These are phyloP conservation scores for Sarocladium strictum DNA, from an alignment of 2,329 filamentous ascomycete species.

Conservation along the genomic window DNA sequence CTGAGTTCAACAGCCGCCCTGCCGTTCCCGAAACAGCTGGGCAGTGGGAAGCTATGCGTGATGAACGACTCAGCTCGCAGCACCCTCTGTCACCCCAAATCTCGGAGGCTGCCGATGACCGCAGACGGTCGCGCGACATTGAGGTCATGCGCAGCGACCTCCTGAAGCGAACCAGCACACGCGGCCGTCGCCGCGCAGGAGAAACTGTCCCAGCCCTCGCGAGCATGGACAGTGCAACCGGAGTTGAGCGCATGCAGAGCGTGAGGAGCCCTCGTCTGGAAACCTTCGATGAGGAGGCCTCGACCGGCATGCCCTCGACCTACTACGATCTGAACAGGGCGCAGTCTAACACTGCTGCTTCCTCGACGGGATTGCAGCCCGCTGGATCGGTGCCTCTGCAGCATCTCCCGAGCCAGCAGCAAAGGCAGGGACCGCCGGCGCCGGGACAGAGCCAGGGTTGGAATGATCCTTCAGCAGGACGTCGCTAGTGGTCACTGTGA, in stretches of 20 bases:
- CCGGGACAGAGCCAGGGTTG: slow-evolving; percentile 24
- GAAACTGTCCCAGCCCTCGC: slow-evolving; percentile 34
- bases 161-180: slow-evolving; percentile 37
- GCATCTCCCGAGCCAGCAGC: not conserved
- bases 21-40: slow-evolving; percentile 17
- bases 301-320: slow-evolving; percentile 26
- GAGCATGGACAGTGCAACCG: slow-evolving; percentile 6
- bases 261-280: slow-evolving; percentile 25
- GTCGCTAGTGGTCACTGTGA: slow-evolving; percentile 18
- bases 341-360: not conserved
- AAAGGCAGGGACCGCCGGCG: slow-evolving; percentile 19
- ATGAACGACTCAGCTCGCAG: not conserved
- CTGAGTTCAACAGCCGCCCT: slow-evolving; percentile 36
- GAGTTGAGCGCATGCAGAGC: slow-evolving; percentile 11
- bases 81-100: slow-evolving; percentile 17
- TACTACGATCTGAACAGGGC: slow-evolving; percentile 25
- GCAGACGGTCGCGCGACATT: slow-evolving; percentile 30
- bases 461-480: slow-evolving; percentile 18
- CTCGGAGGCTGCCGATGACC: slow-evolving; percentile 21
- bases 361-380: not conserved
- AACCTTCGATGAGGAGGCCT: slow-evolving; percentile 38
- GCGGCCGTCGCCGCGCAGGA: slow-evolving; percentile 43
- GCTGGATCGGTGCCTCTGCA: not conserved
- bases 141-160: slow-evolving; percentile 30
- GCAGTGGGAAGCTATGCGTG: slow-evolving; percentile 11